phyloP scores from a whole-genome alignment of 495 filamentous ascomycete genomes.

The Neurospora sp. region DNA sequence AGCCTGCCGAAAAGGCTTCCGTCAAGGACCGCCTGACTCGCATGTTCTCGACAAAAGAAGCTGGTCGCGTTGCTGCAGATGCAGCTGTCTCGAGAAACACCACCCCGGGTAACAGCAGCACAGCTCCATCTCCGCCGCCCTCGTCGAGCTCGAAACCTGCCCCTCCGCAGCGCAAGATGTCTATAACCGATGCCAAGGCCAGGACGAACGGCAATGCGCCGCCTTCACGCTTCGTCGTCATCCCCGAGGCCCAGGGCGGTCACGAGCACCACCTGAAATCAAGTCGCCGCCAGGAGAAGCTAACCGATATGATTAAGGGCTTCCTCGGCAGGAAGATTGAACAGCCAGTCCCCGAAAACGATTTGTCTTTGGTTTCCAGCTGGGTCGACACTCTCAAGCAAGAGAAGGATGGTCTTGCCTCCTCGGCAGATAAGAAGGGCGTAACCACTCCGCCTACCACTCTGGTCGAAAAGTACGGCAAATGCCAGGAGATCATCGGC shows the following conservation, averaged over 20 bases:
- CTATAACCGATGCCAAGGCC: conserved; percentile 19
- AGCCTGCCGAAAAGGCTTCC: conserved; percentile 33
- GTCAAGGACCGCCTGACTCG: conserved; percentile 40
- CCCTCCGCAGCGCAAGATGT: conserved; percentile 19
- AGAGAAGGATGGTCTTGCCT: conserved; percentile 63
- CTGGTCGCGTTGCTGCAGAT: conserved; percentile 12
- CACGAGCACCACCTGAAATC: conserved; percentile 84
- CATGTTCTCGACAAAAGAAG: conserved; percentile 42
- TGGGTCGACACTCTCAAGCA: conserved; percentile 92
- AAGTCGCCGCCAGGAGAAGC: conserved; percentile 84
- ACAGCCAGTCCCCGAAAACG: conserved; percentile 56
- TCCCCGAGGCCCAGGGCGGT: conserved; percentile 39
- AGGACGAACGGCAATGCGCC: conserved; percentile 16
- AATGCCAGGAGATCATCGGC: conserved; percentile 97
- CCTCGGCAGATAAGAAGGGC: conserved; percentile 55
- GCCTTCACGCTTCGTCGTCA: conserved; percentile 33
- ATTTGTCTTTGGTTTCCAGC: conserved; percentile 84
- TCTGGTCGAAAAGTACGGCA: conserved; percentile 93
- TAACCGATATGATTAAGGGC: conserved; percentile 81
- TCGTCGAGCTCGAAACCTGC: conserved; percentile 13
- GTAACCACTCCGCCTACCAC: conserved; percentile 68
- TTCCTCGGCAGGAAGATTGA: conserved; percentile 72
- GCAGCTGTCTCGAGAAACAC: conserved; percentile 7
- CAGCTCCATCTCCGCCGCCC: conserved; percentile 6
- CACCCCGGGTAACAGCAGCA: conserved; percentile 1